Evolutionary conservation across 768 basidiomycete genomes (phyloP).

Genomic region (Podaxis sp.): DNA sequence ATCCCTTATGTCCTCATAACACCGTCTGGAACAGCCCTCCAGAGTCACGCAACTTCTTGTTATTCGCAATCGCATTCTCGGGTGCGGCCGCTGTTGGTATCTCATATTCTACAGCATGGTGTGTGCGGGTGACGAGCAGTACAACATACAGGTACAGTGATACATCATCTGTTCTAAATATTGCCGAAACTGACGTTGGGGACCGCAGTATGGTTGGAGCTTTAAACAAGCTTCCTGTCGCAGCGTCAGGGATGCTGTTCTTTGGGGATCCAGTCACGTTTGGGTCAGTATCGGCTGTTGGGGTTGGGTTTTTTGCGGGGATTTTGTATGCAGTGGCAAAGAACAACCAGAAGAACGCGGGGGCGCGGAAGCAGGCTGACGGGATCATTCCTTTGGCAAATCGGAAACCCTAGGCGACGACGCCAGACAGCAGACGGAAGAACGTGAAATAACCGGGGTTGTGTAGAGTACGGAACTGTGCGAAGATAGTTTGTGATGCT

Average conservation of each 20-base stretch:
- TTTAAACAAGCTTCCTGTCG: constrained; percentile 95
- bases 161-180: not conserved
- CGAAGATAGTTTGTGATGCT: constrained; percentile 1
- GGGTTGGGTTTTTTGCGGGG: constrained; percentile 89
- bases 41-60: constrained; percentile 72
- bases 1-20: not conserved
- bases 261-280: constrained; percentile 89
- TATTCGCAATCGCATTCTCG: constrained; percentile 91
- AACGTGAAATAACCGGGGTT: constrained; percentile 16
- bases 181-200: constrained; percentile 13
- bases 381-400: constrained; percentile 62
- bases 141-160: constrained; percentile 89
- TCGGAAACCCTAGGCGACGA: constrained; percentile 39
- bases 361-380: constrained; percentile 51
- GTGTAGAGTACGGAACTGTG: not conserved
- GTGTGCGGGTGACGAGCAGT: constrained; percentile 91
- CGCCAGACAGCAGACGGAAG: constrained; percentile 18
- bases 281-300: constrained; percentile 86
- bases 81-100: constrained; percentile 98
- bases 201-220: constrained; percentile 88
- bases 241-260: constrained; percentile 97
- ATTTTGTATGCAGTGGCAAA: constrained; percentile 92
- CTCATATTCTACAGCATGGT: constrained; percentile 99
- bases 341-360: constrained; percentile 85
- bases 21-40: constrained; percentile 57